Percentiles rank a stretch among this genome's conserved stretches.
These are phyloP conservation scores for Wilhelminamyces savonicus DNA, from an alignment of 805 yeast species.

Conservation along the genomic window DNA sequence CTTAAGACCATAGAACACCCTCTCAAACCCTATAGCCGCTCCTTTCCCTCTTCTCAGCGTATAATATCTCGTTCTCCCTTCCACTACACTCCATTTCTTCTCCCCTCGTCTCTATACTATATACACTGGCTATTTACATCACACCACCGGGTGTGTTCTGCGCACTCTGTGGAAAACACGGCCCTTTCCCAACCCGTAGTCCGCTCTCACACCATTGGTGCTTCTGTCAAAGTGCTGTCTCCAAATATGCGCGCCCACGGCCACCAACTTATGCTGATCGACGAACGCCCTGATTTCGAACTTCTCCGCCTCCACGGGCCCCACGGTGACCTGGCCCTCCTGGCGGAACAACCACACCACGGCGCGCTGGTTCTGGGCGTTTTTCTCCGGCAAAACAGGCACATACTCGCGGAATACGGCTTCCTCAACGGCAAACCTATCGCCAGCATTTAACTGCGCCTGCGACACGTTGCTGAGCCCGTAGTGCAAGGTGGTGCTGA, in stretches of 20 bases:
- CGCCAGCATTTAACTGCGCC: slow-evolving; percentile 31
- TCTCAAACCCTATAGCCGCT: too few species aligned
- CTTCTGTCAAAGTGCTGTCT: slow-evolving; percentile 78
- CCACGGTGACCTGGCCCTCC: slow-evolving; percentile 14
- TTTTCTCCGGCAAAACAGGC: slow-evolving; percentile 89
- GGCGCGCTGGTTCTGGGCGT: slow-evolving; percentile 75
- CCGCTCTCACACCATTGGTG: slow-evolving; percentile 58
- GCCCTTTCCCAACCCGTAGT: slow-evolving; percentile 71
- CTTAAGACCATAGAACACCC: too few species aligned
- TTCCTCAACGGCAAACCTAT: too few species aligned
- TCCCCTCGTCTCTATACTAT: too few species aligned
- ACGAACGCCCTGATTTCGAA: slow-evolving; percentile 75
- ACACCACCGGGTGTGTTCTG: slow-evolving; percentile 21
- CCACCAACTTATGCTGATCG: slow-evolving; percentile 45
- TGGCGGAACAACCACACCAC: slow-evolving; percentile 91
- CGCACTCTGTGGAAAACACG: slow-evolving; percentile 67
- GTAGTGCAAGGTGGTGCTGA: slow-evolving; percentile 66
- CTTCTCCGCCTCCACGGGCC: slow-evolving; percentile 31
- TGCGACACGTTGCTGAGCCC: slow-evolving; percentile 62
- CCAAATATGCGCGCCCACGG: slow-evolving; percentile 92
- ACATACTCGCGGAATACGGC: slow-evolving; percentile 47
- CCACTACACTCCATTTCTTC: too few species aligned
- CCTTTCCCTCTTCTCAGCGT: too few species aligned
- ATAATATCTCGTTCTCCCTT: too few species aligned
- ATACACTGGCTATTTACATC: too few species aligned